phyloP scores from a whole-genome alignment of 2,329 filamentous ascomycete genomes.

The Cercospora brassicicola region DNA sequence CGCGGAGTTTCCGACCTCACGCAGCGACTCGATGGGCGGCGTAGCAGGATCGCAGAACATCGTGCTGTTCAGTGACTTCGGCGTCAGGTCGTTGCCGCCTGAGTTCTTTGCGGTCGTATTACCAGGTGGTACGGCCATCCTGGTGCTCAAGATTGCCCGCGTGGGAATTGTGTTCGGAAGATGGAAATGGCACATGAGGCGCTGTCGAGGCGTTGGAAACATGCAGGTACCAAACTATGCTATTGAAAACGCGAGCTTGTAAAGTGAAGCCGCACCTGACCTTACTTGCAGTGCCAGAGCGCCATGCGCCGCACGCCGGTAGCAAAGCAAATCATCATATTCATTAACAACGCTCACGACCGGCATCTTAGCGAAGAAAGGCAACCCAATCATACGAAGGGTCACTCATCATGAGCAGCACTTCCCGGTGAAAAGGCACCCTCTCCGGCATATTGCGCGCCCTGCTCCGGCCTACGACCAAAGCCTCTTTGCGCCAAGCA shows the following conservation, averaged over 20 bases:
- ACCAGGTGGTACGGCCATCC: not conserved
- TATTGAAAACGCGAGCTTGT: not conserved
- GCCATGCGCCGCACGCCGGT: too few relatives aligned
- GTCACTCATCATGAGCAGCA: not conserved
- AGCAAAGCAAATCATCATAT: too few relatives aligned
- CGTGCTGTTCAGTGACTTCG: not conserved
- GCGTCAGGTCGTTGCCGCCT: not conserved
- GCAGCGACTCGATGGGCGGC: too few relatives aligned
- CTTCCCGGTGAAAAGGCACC: not conserved
- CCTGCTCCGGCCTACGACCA: not conserved
- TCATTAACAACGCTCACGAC: too few relatives aligned
- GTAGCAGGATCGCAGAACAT: not conserved
- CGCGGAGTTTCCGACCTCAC: not conserved
- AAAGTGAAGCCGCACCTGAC: not conserved
- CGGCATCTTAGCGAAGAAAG: not conserved
- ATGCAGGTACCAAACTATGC: not conserved
- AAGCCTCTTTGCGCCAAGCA: not conserved
- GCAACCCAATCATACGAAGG: not conserved
- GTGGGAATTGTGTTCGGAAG: not conserved
- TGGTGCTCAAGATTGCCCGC: not conserved
- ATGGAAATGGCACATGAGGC: too few relatives aligned
- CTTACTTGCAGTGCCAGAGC: not conserved
- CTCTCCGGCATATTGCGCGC: not conserved
- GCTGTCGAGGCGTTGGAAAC: too few relatives aligned
- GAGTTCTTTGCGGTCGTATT: not conserved